phyloP scores from a whole-genome alignment of 1,284 basidiomycete species.

The Tilletia walkeri region DNA sequence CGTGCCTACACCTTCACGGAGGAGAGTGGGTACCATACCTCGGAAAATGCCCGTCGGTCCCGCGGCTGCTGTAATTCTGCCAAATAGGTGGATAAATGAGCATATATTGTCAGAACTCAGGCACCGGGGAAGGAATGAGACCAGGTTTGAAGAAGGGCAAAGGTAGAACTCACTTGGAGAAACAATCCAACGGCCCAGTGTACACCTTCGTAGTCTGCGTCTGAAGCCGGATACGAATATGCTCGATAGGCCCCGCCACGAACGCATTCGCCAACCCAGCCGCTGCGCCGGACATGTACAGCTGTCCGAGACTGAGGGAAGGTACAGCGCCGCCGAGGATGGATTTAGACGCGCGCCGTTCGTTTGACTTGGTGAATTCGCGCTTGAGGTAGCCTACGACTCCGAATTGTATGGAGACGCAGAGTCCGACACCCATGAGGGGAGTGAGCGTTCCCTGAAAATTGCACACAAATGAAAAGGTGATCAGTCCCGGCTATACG shows the following conservation, averaged over 20 bases:
- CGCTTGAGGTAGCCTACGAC: slow-evolving; percentile 86
- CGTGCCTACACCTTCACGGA: slow-evolving; percentile 68
- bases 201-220: slow-evolving; percentile 48
- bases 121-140: too few relatives aligned
- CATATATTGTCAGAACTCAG: background rate
- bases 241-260: slow-evolving; percentile 92
- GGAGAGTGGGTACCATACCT: slow-evolving; percentile 84
- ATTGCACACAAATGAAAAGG: background rate
- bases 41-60: slow-evolving; percentile 87
- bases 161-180: slow-evolving; percentile 22
- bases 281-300: slow-evolving; percentile 73
- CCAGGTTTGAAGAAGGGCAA: background rate
- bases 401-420: slow-evolving; percentile 95
- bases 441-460: slow-evolving; percentile 84
- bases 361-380: slow-evolving; percentile 63
- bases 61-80: slow-evolving; percentile 21
- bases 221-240: slow-evolving; percentile 83
- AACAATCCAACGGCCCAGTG: slow-evolving; percentile 56
- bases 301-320: slow-evolving; percentile 63
- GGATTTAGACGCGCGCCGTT: slow-evolving; percentile 20
- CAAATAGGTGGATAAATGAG: background rate
- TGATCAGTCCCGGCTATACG: background rate
- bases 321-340: too few relatives aligned
- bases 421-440: slow-evolving; percentile 86
- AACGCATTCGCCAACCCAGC: slow-evolving; percentile 88